A percentile compares a stretch with the other conserved stretches of the same genome.
Conservation (phyloP, 306 rosid genomes). For the Amphicarpaea edgeworthii region DNA sequence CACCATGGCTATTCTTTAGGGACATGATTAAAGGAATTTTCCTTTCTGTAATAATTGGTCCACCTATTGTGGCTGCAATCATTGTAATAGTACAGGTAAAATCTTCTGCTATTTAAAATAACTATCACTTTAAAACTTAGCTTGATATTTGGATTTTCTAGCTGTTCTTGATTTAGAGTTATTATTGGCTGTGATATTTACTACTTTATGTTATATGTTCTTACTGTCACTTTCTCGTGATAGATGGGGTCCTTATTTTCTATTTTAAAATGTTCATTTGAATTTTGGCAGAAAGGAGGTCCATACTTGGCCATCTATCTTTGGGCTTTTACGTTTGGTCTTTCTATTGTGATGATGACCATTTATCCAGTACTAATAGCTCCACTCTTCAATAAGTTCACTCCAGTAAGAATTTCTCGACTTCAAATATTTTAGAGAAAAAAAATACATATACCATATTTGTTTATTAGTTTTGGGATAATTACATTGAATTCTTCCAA, state of each 20-base stretch:
- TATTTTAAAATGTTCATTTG: conserved; percentile 38
- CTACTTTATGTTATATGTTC: conserved; percentile 24
- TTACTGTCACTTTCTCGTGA: background rate
- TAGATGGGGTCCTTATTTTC: conserved; percentile 2
- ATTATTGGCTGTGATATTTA: conserved; percentile 32
- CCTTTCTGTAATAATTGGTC: conserved; percentile 76
- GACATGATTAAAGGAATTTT: conserved; percentile 85
- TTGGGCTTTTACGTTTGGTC: conserved; percentile 91
- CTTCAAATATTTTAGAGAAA: conserved; percentile 1
- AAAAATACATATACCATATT: background rate
- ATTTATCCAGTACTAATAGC: conserved; percentile 94
- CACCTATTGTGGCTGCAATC: conserved; percentile 92
- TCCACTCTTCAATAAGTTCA: conserved; percentile 95
- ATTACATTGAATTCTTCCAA: conserved; percentile 21
- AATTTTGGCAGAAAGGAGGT: conserved; percentile 91
- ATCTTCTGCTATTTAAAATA: conserved; percentile 12
- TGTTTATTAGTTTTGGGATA: conserved; percentile 17
- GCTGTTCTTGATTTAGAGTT: conserved; percentile 23
- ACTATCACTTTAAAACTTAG: conserved; percentile 24
- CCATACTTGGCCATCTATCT: conserved; percentile 97
- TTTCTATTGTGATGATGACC: conserved; percentile 96
- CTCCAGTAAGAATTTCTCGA: conserved; percentile 73
- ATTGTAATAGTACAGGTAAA: conserved; percentile 88
- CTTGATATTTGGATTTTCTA: conserved; percentile 19
- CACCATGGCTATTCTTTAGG: conserved; percentile 89